These are phyloP conservation scores for Xylaria arbuscula DNA, from an alignment of 2,329 filamentous ascomycete genomes.

Conservation along the genomic window DNA sequence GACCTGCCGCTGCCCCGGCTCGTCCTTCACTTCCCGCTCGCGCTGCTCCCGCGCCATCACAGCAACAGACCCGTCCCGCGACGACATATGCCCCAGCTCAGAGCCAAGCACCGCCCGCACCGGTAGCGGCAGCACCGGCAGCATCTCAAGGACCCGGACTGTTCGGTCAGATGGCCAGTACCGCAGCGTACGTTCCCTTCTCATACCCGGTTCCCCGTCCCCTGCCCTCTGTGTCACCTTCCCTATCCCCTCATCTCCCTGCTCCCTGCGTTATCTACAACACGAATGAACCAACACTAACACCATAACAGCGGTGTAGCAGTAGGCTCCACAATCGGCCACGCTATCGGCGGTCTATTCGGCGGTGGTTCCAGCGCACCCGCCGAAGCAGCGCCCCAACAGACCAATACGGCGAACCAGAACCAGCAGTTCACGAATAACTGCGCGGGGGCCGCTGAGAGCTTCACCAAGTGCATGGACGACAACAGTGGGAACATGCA, in stretches of 20 bases:
- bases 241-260: not conserved
- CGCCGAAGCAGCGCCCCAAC: conserved; percentile 62
- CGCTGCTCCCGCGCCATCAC: conserved; percentile 56
- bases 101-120: conserved; percentile 57
- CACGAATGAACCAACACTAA: conserved; percentile 46
- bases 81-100: conserved; percentile 69
- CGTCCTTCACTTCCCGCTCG: conserved; percentile 74
- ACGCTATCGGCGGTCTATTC: conserved; percentile 92
- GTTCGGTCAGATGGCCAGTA: conserved; percentile 96
- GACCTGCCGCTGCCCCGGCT: conserved; percentile 57
- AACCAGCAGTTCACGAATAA: conserved; percentile 72
- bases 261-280: conserved; percentile 6
- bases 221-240: not conserved
- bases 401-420: conserved; percentile 60
- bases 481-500: conserved; percentile 93
- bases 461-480: conserved; percentile 96
- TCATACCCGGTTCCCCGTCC: not conserved
- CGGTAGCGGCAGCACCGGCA: conserved; percentile 57
- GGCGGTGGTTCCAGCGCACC: conserved; percentile 74
- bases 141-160: conserved; percentile 80
- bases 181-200: conserved; percentile 77
- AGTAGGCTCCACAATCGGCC: conserved; percentile 93
- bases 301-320: conserved; percentile 81
- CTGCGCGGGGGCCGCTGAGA: conserved; percentile 82
- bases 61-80: conserved; percentile 76